Base-by-base conservation (phyloP, 163 green algal genomes). In the Prototheca wickerhamii region DNA sequence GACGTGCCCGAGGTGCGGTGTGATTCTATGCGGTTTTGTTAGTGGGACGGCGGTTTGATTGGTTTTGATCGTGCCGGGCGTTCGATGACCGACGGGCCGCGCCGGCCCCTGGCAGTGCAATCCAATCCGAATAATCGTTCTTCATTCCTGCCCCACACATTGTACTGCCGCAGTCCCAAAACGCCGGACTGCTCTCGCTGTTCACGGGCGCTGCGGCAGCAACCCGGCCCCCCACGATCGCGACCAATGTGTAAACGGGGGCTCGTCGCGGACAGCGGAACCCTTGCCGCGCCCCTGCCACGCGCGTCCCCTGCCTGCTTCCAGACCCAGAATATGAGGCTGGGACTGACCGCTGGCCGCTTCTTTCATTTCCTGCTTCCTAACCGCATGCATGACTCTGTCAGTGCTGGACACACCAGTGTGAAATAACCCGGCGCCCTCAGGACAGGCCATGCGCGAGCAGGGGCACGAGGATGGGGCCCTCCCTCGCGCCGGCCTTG, bases 131-230 rank as follows among this genome's bases (percentile, higher is more conserved):
- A 10, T 23, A 10, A 49, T 23, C 46, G 12, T 1, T 8, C 18
- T 25, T 28, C 46, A 54, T 10, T 12, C 12, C 12, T 44, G 37
- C 1, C 46, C 18, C 12, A 21, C 46, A 12, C 6, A 54, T 18
- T 30, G 5, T 18, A 54, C 10, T 5, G 5, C 20, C 26, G 46
- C 46, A 54, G 54, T 37, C 54, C 28, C 42, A 60, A n/a, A 15
- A 15, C 1, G 44, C 49, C 33, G 67, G 67, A 28, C 67, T 74
- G 54, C 55, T 74, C 52, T 61, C 51, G 20, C 54, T 74, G 17
- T 60, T 74, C 33, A 74, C 67, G 7, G 67, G 61, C 61, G 61
- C n/a, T 30, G 49, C 12, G 20, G 12, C 49, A 23, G 25, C 29
- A 1, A 23, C 20, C 18, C 10, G 28, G 8, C 28, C 52, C 52